Evolutionary conservation across 108 stramenopile genomes (phyloP).

Genomic region (Cyclostephanos tholiformis): DNA sequence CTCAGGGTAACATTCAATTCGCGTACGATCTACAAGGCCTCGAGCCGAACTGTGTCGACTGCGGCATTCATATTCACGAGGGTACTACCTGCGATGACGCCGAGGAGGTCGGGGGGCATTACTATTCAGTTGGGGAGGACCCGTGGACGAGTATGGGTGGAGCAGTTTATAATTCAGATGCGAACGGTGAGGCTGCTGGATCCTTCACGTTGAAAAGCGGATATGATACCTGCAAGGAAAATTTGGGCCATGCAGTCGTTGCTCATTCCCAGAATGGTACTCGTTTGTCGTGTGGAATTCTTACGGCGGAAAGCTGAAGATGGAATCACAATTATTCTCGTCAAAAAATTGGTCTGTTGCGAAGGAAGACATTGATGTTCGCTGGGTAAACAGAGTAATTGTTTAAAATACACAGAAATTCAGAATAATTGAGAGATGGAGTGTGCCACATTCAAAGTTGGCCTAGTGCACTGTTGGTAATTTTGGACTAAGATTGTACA

Average conservation of each 20-base stretch:
- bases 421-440: no score
- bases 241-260: conserved; percentile 36
- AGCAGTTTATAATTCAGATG: conserved; percentile 17
- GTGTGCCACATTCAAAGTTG: no score
- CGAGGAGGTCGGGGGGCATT: conserved; percentile 38
- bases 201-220: conserved; percentile 13
- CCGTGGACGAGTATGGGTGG: conserved; percentile 13
- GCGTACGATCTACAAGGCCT: background rate
- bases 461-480: no score
- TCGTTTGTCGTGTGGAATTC: conserved; percentile 35
- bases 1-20: background rate
- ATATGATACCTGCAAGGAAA: conserved; percentile 14
- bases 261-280: conserved; percentile 38
- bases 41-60: conserved; percentile 26
- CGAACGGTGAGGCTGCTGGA: conserved; percentile 13
- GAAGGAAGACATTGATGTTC: no score
- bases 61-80: conserved; percentile 43
- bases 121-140: conserved; percentile 16
- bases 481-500: no score
- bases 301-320: background rate
- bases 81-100: conserved; percentile 37
- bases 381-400: no score
- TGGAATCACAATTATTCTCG: background rate
- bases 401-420: no score
- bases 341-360: no score